Evolutionary conservation across 768 basidiomycete species (phyloP).

Genomic region (Psilocybe tampanensis): DNA sequence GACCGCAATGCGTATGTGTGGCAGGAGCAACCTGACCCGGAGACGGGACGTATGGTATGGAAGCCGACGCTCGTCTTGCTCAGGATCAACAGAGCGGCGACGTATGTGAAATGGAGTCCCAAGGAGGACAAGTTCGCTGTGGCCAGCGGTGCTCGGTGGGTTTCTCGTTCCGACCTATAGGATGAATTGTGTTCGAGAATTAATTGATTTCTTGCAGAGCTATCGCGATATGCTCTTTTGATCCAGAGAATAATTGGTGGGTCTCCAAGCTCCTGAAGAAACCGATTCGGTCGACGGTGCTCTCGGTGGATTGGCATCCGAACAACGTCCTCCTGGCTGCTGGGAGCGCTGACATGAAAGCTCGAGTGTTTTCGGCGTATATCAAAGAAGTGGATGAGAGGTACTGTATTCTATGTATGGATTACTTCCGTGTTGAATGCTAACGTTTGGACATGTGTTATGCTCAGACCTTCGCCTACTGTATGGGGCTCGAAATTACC

Average conservation of each 20-base stretch:
- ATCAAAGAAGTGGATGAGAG: conserved; percentile 97
- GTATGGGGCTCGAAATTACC: conserved; percentile 99
- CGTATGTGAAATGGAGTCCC: conserved; percentile 94
- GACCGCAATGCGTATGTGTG: conserved; percentile 99
- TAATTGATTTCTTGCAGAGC: conserved; percentile 49
- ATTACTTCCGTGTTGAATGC: neutral
- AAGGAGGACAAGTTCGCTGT: conserved; percentile 99
- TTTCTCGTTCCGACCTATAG: neutral
- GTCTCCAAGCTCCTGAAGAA: conserved; percentile 97
- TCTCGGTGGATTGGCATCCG: conserved; percentile 97
- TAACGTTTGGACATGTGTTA: neutral
- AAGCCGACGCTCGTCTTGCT: conserved; percentile 96
- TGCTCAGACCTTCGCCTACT: conserved; percentile 74
- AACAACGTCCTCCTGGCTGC: conserved; percentile 97
- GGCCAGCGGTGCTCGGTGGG: conserved; percentile 89
- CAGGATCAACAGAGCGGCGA: conserved; percentile 94
- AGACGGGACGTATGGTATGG: conserved; percentile 77
- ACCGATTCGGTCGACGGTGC: conserved; percentile 92
- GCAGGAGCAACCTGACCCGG: conserved; percentile 77
- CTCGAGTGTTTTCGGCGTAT: conserved; percentile 95
- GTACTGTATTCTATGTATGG: conserved; percentile 39
- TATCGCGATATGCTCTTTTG: conserved; percentile 96
- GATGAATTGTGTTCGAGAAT: neutral
- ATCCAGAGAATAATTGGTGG: conserved; percentile 99
- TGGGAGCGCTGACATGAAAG: conserved; percentile 98